Evolutionary conservation across 169 alveolate genomes (phyloP), one percentile per base, ranked within the genome.

Genomic region (Plasmodium adleri): DNA sequence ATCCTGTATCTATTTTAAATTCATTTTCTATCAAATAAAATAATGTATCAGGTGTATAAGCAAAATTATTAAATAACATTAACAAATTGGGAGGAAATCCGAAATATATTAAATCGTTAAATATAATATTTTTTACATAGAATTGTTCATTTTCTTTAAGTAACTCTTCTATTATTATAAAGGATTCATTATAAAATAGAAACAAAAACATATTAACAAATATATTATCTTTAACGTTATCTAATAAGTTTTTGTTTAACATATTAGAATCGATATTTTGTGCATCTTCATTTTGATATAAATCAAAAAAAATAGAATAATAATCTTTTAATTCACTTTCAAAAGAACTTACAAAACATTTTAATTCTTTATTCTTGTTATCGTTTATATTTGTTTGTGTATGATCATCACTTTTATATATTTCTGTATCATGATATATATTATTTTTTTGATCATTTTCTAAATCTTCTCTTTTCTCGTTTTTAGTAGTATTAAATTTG

Each of bases 111-210:
- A 86, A 74, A 54, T 86, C 92, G 50, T 86, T 72, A 54, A 64
- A 86, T 71, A 86, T 72, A 17, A 72, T 60, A 72, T 73, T 58
- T 54, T 60, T 86, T 39, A 86, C 88, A 71, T 22, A 86, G 32
- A 86, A 28, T 10, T 26, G 60, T 7, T 62, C 56, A 71, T 59
- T 32, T 15, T 86, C 71, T 13, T 71, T 86, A 10, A 12, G 22
- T 47, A 71, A 24, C 8, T 62, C 88, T 49, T 83, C 91, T 22
- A 83, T 24, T 83, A 83, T 83, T 68, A 59, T 52, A 39, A 68
- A 68, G 47, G 91, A 71, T 24, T 86, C 92, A 56, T 72, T 72
- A 52, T 60, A 86, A 72, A 71, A 86, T 86, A 86, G 49, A 64
- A 54, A 52, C 22, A 86, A 52, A 74, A 86, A 86, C 54, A 86